Conservation (phyloP, 257 asterid species). For the Voacanga thouarsii region DNA sequence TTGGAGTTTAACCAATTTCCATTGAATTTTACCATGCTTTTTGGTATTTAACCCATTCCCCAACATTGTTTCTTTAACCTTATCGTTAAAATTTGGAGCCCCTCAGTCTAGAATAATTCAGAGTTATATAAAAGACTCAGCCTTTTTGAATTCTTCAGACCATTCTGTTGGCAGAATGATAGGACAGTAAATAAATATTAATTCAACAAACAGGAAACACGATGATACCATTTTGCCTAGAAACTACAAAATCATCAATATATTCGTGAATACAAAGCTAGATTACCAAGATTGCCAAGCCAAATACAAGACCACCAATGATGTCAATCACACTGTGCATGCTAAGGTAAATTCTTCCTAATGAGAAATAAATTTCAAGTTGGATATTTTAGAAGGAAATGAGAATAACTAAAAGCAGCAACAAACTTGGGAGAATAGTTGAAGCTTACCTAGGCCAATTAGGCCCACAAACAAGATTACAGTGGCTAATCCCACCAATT, state of each 20-base stretch:
- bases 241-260: constrained; percentile 63
- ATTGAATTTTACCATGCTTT: background rate
- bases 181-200: background rate
- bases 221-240: constrained; percentile 72
- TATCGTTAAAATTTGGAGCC: background rate
- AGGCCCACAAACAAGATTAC: constrained; percentile 60
- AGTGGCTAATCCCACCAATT: constrained; percentile 40
- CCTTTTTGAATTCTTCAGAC: background rate
- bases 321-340: constrained; percentile 93
- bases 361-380: constrained; percentile 18
- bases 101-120: no score
- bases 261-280: constrained; percentile 67
- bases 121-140: background rate
- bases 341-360: constrained; percentile 92
- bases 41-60: background rate
- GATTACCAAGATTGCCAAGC: constrained; percentile 60
- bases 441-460: constrained; percentile 60
- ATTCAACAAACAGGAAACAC: constrained; percentile 15
- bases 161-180: background rate
- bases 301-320: constrained; percentile 68
- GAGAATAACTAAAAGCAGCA: constrained; percentile 3
- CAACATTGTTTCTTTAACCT: background rate
- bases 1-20: background rate
- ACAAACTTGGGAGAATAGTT: constrained; percentile 13
- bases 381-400: constrained; percentile 6